phyloP scores from a whole-genome alignment of 768 basidiomycete genomes.

The Dioszegia aurantiaca region DNA sequence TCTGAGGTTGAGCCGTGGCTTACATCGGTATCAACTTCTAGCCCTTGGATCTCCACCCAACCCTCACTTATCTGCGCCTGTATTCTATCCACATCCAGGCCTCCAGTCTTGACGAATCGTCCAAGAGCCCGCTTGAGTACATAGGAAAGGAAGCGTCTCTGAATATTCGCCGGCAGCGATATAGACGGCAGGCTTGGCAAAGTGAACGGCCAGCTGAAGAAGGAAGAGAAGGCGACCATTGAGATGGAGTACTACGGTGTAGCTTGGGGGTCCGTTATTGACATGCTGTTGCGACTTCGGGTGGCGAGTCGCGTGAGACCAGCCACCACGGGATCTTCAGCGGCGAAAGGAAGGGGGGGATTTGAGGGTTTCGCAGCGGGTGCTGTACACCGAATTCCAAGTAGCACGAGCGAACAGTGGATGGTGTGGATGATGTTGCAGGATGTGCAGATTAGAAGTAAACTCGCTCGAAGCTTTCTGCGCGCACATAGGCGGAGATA shows the following conservation, averaged over 20 bases:
- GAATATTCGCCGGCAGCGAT: constrained; percentile 60
- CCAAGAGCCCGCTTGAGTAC: constrained; percentile 77
- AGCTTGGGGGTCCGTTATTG: constrained; percentile 1
- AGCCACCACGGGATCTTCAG: not conserved
- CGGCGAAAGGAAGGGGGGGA: not conserved
- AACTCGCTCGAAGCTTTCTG: too few species aligned
- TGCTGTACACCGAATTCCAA: too few species aligned
- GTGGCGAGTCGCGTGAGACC: constrained; percentile 15
- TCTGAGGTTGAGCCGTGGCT: constrained; percentile 42
- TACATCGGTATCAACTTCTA: constrained; percentile 74
- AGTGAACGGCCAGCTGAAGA: constrained; percentile 38
- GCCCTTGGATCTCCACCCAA: constrained; percentile 76
- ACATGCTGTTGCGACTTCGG: constrained; percentile 9
- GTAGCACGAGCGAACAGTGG: too few species aligned
- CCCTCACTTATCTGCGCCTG: constrained; percentile 92
- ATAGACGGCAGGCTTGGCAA: constrained; percentile 50
- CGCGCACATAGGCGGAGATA: not conserved
- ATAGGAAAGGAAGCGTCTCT: constrained; percentile 85
- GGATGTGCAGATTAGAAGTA: too few species aligned
- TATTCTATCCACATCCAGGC: constrained; percentile 79
- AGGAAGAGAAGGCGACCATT: constrained; percentile 16
- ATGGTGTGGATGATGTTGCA: too few species aligned
- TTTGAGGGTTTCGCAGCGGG: too few species aligned
- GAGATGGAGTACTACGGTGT: not conserved
- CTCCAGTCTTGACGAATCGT: constrained; percentile 81